These are phyloP conservation scores for Coprinopsis strossmayeri DNA, from an alignment of 768 basidiomycete genomes.

Conservation along the genomic window DNA sequence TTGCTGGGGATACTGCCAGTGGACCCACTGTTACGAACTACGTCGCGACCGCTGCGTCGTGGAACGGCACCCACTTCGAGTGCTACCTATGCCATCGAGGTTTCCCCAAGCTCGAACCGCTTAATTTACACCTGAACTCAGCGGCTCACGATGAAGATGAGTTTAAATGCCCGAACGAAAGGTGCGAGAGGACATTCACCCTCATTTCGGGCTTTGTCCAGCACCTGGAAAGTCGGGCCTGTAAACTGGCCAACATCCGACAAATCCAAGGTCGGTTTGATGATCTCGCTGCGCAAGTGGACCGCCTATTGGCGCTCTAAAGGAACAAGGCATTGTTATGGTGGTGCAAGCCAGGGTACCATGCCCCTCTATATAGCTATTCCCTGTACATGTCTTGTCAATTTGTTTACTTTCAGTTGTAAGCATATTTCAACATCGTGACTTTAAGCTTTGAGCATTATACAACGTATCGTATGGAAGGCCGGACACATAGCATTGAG, in stretches of 20 bases:
- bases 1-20: slow-evolving; percentile 12
- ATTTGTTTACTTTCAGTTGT: too few relatives aligned
- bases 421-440: too few relatives aligned
- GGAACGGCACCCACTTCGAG: slow-evolving; percentile 32
- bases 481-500: too few relatives aligned
- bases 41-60: slow-evolving; percentile 27
- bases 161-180: slow-evolving; percentile 32
- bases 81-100: slow-evolving; percentile 33
- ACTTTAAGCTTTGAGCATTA: too few relatives aligned
- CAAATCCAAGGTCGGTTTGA: slow-evolving; percentile 22
- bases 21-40: slow-evolving; percentile 16
- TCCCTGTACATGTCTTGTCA: too few relatives aligned
- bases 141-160: slow-evolving; percentile 31
- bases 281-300: slow-evolving; percentile 23
- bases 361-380: too few relatives aligned
- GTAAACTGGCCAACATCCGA: slow-evolving; percentile 26
- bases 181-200: slow-evolving; percentile 28
- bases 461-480: too few relatives aligned
- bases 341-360: too few relatives aligned
- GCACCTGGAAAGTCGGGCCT: slow-evolving; percentile 36
- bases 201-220: slow-evolving; percentile 35
- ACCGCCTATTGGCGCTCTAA: slow-evolving; percentile 12
- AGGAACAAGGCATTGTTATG: not conserved
- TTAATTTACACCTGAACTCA: slow-evolving; percentile 32
- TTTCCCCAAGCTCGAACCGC: slow-evolving; percentile 23